Percentiles rank a stretch among this genome's conserved stretches.
Conservation (phyloP, 2,329 filamentous ascomycete species). For the Pseudogymnoascus sp. region DNA sequence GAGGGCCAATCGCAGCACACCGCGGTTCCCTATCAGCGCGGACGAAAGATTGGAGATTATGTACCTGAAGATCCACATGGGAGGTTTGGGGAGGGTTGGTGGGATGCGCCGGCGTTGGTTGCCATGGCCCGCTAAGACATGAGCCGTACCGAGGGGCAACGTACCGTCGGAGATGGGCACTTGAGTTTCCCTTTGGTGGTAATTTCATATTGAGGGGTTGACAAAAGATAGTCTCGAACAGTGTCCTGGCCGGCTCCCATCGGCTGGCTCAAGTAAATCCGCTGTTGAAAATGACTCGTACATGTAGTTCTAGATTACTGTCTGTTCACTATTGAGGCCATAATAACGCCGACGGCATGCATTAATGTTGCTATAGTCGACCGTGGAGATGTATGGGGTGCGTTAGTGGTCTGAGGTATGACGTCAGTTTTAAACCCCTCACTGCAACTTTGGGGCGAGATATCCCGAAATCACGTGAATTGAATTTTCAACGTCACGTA, state of each 20-base stretch:
- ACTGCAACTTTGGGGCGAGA: background rate
- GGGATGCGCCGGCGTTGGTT: background rate
- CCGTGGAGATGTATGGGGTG: background rate
- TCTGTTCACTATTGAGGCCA: background rate
- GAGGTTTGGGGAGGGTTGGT: background rate
- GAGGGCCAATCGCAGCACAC: background rate
- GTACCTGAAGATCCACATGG: slow-evolving; percentile 9
- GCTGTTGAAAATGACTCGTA: background rate
- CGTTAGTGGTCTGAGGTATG: background rate
- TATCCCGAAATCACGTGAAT: background rate
- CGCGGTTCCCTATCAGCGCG: background rate
- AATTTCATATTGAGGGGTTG: background rate
- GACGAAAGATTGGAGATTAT: background rate
- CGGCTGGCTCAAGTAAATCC: background rate
- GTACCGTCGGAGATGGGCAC: background rate
- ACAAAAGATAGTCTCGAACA: background rate
- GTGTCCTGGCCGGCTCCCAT: background rate
- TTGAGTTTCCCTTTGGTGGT: background rate
- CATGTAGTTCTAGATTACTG: background rate
- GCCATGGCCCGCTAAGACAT: background rate
- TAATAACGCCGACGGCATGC: background rate
- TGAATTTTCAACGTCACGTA: too few species aligned
- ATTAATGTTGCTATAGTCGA: background rate
- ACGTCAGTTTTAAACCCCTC: background rate
- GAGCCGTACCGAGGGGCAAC: background rate